These are phyloP conservation scores for Ceratopteris richardii DNA, from an alignment of 75 land plant genomes.

Conservation along the genomic window DNA sequence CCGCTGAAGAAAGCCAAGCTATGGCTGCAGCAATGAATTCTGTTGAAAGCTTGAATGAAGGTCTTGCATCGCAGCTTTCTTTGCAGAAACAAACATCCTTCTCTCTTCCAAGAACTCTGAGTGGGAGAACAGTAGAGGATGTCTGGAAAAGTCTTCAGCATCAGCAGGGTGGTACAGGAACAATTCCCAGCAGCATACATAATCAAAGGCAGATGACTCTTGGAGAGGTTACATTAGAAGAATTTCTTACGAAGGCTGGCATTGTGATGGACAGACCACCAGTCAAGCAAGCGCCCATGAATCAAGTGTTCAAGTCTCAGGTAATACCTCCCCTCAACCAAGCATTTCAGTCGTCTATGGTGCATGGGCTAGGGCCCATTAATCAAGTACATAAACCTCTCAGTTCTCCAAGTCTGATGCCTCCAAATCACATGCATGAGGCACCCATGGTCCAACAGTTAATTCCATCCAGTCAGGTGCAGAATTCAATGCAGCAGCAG, in stretches of 20 bases:
- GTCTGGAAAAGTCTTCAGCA: conserved; percentile 51
- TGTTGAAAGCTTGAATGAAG: conserved; percentile 9
- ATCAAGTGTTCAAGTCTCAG: too few species aligned
- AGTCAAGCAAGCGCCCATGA: too few species aligned
- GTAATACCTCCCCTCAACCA: too few species aligned
- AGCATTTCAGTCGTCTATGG: too few species aligned
- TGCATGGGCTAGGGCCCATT: too few species aligned
- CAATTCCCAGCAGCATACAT: conserved; percentile 3
- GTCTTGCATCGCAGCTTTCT: background rate
- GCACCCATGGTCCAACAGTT: too few species aligned
- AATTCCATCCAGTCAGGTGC: too few species aligned
- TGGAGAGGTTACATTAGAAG: conserved; percentile 69
- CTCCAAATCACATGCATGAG: too few species aligned
- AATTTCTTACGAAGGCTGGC: conserved; percentile 61
- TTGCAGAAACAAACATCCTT: conserved; percentile 30
- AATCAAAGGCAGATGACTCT: conserved; percentile 37
- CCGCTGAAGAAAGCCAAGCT: conserved; percentile 48
- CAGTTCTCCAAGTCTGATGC: too few species aligned
- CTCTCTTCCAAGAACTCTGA: conserved; percentile 32
- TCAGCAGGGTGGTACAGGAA: conserved; percentile 7
- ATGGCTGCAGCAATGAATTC: conserved; percentile 23
- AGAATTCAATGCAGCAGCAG: too few species aligned
- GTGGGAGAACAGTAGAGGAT: conserved; percentile 55
- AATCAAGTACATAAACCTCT: too few species aligned
- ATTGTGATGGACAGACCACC: conserved; percentile 23